These are phyloP conservation scores for Fusarium sp. DNA, from an alignment of 2,329 filamentous ascomycete genomes.

Conservation along the genomic window DNA sequence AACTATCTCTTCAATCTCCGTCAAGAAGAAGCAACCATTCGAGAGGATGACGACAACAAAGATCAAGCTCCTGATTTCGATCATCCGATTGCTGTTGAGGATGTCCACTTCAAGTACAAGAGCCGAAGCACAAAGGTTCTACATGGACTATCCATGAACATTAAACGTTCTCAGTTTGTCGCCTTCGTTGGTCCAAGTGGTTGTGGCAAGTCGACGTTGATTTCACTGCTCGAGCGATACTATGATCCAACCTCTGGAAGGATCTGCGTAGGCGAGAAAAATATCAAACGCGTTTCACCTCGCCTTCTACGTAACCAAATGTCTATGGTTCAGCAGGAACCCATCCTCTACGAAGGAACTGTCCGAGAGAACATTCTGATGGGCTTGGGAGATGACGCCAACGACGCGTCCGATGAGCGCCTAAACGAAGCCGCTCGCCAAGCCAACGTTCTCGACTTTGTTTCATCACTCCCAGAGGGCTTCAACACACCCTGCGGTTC, in stretches of 20 bases:
- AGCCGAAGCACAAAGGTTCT: slow-evolving; percentile 21
- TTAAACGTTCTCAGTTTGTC: slow-evolving; percentile 55
- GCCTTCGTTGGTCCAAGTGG: slow-evolving; percentile 70
- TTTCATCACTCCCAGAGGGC: slow-evolving; percentile 54
- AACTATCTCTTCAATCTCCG: slow-evolving; percentile 61
- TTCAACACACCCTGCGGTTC: slow-evolving; percentile 72
- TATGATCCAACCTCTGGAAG: slow-evolving; percentile 55
- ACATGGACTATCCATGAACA: slow-evolving; percentile 14
- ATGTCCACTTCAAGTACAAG: slow-evolving; percentile 33
- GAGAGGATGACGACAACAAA: slow-evolving; percentile 55
- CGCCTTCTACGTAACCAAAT: slow-evolving; percentile 52
- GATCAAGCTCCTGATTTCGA: slow-evolving; percentile 41
- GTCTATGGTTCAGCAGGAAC: slow-evolving; percentile 58
- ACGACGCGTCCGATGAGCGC: slow-evolving; percentile 33
- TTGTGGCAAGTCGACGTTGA: slow-evolving; percentile 71
- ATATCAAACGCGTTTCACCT: slow-evolving; percentile 47
- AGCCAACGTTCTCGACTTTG: slow-evolving; percentile 63
- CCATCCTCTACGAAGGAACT: slow-evolving; percentile 60
- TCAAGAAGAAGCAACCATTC: slow-evolving; percentile 52
- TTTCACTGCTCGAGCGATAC: slow-evolving; percentile 64
- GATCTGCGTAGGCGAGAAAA: slow-evolving; percentile 48
- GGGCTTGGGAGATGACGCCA: slow-evolving; percentile 51
- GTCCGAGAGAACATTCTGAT: slow-evolving; percentile 68
- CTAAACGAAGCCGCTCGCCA: slow-evolving; percentile 61
- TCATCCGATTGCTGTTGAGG: slow-evolving; percentile 22